Evolutionary conservation across 768 basidiomycete species (phyloP).

Genomic region (Grammothele lineata): DNA sequence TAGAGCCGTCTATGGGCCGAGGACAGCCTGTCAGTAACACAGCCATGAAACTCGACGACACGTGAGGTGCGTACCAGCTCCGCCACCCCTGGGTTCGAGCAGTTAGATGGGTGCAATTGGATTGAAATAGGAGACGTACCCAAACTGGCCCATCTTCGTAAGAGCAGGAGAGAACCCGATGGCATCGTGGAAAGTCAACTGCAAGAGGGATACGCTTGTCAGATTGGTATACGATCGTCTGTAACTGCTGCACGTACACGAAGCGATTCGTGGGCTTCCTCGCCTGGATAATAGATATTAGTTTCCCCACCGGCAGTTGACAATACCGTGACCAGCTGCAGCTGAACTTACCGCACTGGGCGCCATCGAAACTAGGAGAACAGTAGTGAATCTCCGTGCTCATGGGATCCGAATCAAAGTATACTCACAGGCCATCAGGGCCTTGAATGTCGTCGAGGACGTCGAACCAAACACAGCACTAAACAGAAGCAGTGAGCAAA

Average conservation of each 20-base stretch:
- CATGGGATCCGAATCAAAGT: no score
- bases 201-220: no score
- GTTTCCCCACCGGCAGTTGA: not conserved
- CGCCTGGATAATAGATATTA: not conserved
- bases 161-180: not conserved
- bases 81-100: no score
- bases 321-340: not conserved
- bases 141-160: not conserved
- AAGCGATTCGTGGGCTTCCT: not conserved
- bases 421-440: not conserved
- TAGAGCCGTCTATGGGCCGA: conserved; percentile 16
- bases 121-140: not conserved
- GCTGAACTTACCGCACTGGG: not conserved
- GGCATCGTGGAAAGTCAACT: conserved; percentile 2
- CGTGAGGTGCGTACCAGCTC: no score
- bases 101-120: no score
- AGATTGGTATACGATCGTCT: no score
- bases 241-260: conserved; percentile 1
- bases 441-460: conserved; percentile 16
- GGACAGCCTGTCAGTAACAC: no score
- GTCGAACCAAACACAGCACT: not conserved
- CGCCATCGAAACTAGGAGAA: not conserved
- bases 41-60: no score
- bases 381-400: not conserved
- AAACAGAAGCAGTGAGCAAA: not conserved